These are phyloP conservation scores for Globisporangium recalcitrans DNA, from an alignment of 352 stramenopile species.

Conservation along the genomic window DNA sequence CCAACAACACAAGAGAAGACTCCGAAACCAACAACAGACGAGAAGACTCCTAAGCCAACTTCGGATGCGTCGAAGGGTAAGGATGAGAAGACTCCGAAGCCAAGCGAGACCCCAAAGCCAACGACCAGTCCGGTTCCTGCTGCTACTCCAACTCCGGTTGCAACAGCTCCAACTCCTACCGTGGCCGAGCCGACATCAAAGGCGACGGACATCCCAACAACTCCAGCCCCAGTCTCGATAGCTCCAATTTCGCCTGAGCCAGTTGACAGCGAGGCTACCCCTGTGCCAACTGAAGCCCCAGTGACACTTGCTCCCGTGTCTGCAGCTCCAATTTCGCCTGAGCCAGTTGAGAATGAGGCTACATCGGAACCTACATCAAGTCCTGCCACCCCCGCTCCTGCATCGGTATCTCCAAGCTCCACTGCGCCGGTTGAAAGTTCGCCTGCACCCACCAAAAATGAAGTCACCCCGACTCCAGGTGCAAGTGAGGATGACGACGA, in stretches of 20 bases:
- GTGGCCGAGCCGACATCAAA: not conserved
- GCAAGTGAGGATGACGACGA: not conserved
- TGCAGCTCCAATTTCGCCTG: not conserved
- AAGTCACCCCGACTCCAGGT: not conserved
- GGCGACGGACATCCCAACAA: not conserved
- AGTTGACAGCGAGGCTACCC: not conserved
- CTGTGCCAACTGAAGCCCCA: not conserved
- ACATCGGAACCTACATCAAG: not conserved
- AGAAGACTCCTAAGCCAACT: not conserved
- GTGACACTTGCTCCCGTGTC: not conserved
- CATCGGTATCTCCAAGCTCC: not conserved
- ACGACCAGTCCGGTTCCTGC: not conserved
- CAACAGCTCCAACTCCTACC: not conserved
- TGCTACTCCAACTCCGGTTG: not conserved
- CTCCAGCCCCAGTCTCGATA: not conserved
- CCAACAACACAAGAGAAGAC: not conserved
- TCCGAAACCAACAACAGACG: not conserved
- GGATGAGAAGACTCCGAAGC: not conserved
- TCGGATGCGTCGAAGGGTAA: constrained; percentile 1
- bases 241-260: not conserved
- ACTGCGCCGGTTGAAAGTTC: not conserved
- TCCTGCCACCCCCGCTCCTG: not conserved
- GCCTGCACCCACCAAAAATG: not conserved
- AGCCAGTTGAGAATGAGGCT: not conserved
- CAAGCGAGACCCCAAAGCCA: not conserved